phyloP scores from a whole-genome alignment of 345 rosid species.

The Citrus sp. region DNA sequence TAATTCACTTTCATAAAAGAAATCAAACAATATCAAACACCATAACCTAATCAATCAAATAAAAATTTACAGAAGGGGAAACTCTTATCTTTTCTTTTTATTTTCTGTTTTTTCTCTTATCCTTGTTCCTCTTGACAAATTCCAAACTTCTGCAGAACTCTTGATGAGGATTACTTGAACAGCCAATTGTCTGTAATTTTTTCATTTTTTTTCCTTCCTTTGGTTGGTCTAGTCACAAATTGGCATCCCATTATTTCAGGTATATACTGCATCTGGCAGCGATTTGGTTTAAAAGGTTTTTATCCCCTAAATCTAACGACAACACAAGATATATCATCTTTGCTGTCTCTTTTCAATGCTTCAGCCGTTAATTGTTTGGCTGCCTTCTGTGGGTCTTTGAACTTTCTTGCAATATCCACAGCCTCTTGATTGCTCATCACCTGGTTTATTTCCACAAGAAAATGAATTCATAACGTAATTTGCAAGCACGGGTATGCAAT shows the following conservation, averaged over 20 bases:
- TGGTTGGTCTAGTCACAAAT: conserved; percentile 22
- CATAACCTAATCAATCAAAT: conserved; percentile 27
- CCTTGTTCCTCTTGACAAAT: conserved; percentile 1
- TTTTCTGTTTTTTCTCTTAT: neutral
- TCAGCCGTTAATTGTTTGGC: conserved; percentile 66
- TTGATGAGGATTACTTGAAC: conserved; percentile 1
- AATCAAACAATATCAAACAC: conserved; percentile 43
- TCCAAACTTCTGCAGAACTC: conserved; percentile 19
- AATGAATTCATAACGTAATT: neutral
- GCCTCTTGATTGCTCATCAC: conserved; percentile 84
- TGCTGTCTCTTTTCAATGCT: conserved; percentile 61
- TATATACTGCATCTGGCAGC: conserved; percentile 21
- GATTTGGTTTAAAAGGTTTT: conserved; percentile 12
- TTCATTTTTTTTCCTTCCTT: neutral
- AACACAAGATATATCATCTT: conserved; percentile 77
- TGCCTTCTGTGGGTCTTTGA: conserved; percentile 70
- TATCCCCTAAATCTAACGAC: conserved; percentile 62
- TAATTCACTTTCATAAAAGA: conserved; percentile 22
- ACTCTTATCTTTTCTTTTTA: neutral
- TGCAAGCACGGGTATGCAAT: neutral
- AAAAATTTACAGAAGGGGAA: conserved; percentile 28
- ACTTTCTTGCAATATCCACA: conserved; percentile 57
- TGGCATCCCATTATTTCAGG: conserved; percentile 23
- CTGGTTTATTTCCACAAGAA: conserved; percentile 28
- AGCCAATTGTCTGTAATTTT: conserved; percentile 11